These are phyloP conservation scores for Botrytis fabae DNA, from an alignment of 2,329 filamentous ascomycete genomes.

Conservation along the genomic window DNA sequence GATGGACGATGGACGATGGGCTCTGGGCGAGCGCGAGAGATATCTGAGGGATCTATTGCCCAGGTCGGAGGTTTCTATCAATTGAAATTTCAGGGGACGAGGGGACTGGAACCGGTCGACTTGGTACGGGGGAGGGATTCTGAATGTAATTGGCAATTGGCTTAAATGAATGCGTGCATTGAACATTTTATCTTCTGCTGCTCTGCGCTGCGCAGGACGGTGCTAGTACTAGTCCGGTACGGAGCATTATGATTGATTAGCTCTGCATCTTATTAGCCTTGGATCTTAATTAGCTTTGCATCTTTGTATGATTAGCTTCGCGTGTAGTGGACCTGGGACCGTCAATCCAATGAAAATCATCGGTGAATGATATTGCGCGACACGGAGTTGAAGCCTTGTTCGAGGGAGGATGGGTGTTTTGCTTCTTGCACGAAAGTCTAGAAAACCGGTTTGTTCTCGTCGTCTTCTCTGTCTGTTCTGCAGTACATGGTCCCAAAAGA, in stretches of 20 bases:
- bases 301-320: neutral
- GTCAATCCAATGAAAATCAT: neutral
- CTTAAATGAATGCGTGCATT: neutral
- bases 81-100: conserved; percentile 10
- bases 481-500: neutral
- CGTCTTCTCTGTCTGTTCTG: neutral
- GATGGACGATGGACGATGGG: too few species aligned
- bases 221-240: too few species aligned
- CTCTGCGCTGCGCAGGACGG: neutral
- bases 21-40: too few species aligned
- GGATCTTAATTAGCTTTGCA: neutral
- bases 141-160: neutral
- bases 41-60: neutral
- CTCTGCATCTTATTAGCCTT: neutral
- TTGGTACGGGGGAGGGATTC: too few species aligned
- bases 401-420: neutral
- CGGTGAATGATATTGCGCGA: neutral
- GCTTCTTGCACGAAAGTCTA: neutral
- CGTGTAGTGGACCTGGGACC: neutral
- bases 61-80: neutral
- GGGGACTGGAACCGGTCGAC: neutral
- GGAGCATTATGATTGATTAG: neutral
- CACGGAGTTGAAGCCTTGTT: neutral
- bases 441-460: neutral
- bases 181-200: neutral